Evolutionary conservation across 208 protist species (phyloP), one percentile per base, ranked within the genome.

Genomic region (Novymonas esmeraldas): DNA sequence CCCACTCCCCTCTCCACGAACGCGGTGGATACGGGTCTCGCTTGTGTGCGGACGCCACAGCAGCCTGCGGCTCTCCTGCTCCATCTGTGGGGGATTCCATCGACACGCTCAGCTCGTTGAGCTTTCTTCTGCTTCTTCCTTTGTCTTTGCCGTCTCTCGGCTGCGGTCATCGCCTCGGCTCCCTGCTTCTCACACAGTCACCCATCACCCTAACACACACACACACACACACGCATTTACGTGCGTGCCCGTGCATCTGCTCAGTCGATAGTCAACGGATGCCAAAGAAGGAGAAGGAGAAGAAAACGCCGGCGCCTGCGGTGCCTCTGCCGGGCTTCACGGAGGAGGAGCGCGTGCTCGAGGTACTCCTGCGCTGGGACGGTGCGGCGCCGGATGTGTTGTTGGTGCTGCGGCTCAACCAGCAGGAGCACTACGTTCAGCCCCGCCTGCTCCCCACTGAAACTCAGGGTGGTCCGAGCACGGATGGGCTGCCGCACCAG

Each of bases 201-300:
- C 44, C 22, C 0, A 26, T 20, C 16, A 13, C 42, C 44, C 34
- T 26, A 7, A 3, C n/a, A 29, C 54, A 2, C 20, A 24, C 51
- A 11, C 51, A 57, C 18, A 57, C 31, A 52, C 48, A 52, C 5
- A 31, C 24, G 33, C 48, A 31, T 26, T 33, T 6, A 52, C 7
- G 22, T 18, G n/a, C 28, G 26, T 5, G 29, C 33, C 20, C 34
- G 44, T n/a, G n/a, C n/a, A n/a, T n/a, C n/a, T n/a, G n/a, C n/a
- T n/a, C n/a, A n/a, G n/a, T 41, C 38, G 6, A 29, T 4, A 29
- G 3, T 36, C 52, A 44, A 16, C 4, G 6, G 14, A 76, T 76
- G 70, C 33, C 70, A 28, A 76, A 76, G 28, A 46, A 45, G 16
- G 70, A 65, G 44, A 76, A 74, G 28, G 68, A 67, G 26, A 74